A percentile compares a stretch with the other conserved stretches of the same genome.
Conservation (phyloP, 345 rosid genomes). For the Brassica cretica region DNA sequence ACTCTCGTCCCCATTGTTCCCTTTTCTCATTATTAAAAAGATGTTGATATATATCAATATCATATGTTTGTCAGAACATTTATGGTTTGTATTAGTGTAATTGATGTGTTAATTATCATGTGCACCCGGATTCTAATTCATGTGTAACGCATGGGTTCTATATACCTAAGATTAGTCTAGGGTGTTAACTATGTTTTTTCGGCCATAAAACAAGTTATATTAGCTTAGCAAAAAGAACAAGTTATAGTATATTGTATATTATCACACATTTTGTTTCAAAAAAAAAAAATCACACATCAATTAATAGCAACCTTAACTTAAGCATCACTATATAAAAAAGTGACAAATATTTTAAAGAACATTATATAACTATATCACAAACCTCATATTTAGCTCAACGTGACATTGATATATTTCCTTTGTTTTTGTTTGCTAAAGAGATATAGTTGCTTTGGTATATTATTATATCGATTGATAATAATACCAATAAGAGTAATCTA, state of each 20-base stretch:
- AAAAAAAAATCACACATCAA: not conserved
- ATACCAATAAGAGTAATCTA: not conserved
- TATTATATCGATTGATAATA: not conserved
- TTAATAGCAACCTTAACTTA: not conserved
- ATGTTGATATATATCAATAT: not conserved
- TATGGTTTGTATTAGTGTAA: not conserved
- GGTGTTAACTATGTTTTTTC: not conserved
- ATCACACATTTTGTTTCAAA: not conserved
- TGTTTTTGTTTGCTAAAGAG: not conserved
- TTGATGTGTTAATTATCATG: not conserved
- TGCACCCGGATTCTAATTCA: not conserved
- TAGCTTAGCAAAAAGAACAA: not conserved
- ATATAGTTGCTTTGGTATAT: not conserved
- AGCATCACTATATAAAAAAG: not conserved
- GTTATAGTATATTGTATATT: not conserved
- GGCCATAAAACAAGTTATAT: not conserved
- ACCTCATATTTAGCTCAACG: not conserved
- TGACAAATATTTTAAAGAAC: not conserved
- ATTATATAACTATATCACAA: not conserved
- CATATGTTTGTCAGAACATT: not conserved
- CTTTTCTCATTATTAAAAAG: not conserved
- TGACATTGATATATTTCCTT: not conserved
- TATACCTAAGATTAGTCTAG: not conserved
- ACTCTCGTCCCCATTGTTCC: constrained; percentile 12
- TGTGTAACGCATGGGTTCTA: not conserved